These are phyloP conservation scores for Bonia amplexicaulis DNA, from an alignment of 176 grass and related monocot genomes.

Conservation along the genomic window DNA sequence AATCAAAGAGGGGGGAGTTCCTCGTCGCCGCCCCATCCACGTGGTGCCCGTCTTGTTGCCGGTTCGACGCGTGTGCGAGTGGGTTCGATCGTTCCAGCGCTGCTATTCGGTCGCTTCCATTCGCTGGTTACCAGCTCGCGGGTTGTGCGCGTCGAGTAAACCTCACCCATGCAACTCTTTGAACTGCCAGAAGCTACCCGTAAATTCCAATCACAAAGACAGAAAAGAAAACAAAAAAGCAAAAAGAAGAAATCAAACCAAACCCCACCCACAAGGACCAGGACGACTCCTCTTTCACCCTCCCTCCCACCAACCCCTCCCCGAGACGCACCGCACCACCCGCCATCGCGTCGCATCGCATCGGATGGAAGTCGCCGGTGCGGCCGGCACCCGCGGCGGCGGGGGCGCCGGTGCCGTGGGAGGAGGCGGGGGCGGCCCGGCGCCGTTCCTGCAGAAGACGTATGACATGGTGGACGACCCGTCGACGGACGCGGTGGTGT, in stretches of 20 bases:
- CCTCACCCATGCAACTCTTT: no score
- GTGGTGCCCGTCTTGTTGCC: no score
- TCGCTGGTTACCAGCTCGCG: no score
- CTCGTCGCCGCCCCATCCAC: no score
- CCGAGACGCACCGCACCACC: background rate
- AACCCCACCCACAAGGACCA: background rate
- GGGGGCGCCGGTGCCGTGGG: conserved; percentile 5
- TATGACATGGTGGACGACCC: conserved; percentile 97
- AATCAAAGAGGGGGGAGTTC: no score
- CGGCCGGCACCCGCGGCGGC: background rate
- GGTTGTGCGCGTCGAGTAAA: no score
- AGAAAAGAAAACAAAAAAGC: no score
- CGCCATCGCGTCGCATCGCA: background rate
- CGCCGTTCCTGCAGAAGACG: conserved; percentile 87
- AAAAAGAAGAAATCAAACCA: background rate
- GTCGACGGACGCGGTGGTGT: conserved; percentile 67
- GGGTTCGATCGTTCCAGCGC: no score
- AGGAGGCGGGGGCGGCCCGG: conserved; percentile 50
- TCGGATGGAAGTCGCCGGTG: conserved; percentile 30
- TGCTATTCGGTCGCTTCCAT: no score
- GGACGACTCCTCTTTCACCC: background rate
- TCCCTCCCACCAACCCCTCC: background rate
- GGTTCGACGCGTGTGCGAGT: no score
- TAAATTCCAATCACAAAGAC: background rate
- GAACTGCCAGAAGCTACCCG: background rate